Evolutionary conservation across 306 rosid genomes (phyloP), one percentile per base, ranked within the genome.

Genomic region (Abrus precatorius): DNA sequence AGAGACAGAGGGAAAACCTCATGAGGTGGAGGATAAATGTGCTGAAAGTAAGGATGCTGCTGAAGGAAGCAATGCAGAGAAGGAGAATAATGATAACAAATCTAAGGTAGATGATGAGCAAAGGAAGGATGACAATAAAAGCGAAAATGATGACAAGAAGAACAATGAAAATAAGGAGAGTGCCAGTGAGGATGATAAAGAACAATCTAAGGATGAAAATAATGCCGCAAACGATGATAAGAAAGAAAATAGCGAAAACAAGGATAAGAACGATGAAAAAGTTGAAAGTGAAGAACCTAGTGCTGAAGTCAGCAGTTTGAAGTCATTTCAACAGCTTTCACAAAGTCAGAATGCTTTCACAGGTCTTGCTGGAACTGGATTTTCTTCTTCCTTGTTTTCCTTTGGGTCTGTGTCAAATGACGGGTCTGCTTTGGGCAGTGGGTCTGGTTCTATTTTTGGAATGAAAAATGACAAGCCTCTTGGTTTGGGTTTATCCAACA

Each of bases 261-360:
- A 54, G 75, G 88, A 80, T 64, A 84, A 86, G 74, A 81, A 86
- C 80, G 97, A 81, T 10, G 57, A 65, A 13, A 76, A 85, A 76
- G 84, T 28, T 47, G 94, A 89, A 77, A 75, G 68, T 63, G 90
- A 47, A 11, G 92, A 90, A 47, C 73, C 87, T 68, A 74, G 79
- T 76, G 80, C 77, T 32, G 97, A 91, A 79, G 91, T 90, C 71
- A 64, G 91, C 71, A 69, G 87, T 74, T 80, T 91, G 80, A 91
- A 81, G 84, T 95, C 97, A 75, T 95, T 95, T 75, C 97, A 89
- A 81, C 95, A 86, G 83, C 97, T 91, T 62, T 95, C 99, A 0
- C 91, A 93, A 82, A 90, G 87, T 83, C 95, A 93, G 87, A 95
- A 95, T 86, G 99, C 99, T 75, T 95, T 95, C 82, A 95, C 97